A percentile compares a stretch with the other conserved stretches of the same genome.
phyloP scores from a whole-genome alignment of 495 filamentous ascomycete genomes.

The Xylaria nigripes region DNA sequence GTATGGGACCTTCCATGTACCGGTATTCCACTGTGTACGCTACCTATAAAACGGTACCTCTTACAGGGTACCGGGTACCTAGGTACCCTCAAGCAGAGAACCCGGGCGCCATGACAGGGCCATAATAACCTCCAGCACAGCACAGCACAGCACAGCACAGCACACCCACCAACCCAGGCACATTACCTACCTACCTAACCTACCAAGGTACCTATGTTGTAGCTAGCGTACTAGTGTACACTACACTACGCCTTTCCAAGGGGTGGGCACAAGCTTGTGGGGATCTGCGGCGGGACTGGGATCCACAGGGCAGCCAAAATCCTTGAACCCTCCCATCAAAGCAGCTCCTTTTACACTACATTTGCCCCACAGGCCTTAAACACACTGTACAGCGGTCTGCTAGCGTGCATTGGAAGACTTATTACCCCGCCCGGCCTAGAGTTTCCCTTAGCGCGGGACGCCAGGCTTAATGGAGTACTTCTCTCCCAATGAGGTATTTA shows the following conservation, averaged over 20 bases:
- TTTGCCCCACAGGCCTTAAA: conserved; percentile 12
- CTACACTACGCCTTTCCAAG: background rate
- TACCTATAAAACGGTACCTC: no score
- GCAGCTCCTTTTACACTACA: background rate
- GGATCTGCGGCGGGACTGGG: conserved; percentile 5
- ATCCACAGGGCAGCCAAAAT: conserved; percentile 7
- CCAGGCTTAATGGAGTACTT: conserved; percentile 18
- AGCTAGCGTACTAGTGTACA: no score
- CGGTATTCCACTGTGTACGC: no score
- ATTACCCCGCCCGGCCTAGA: conserved; percentile 10
- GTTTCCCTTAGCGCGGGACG: conserved; percentile 3
- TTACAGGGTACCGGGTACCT: no score
- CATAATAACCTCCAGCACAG: no score
- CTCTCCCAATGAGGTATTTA: conserved; percentile 26
- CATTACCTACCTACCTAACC: no score
- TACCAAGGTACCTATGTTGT: no score
- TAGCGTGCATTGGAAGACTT: background rate
- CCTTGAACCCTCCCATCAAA: conserved; percentile 3
- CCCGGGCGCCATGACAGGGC: no score
- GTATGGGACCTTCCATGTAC: no score
- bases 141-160: no score
- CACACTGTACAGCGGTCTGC: conserved; percentile 11
- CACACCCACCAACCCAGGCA: no score
- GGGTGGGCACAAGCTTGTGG: conserved; percentile 6
- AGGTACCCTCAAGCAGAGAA: no score